Evolutionary conservation across 176 grass and related monocot species (phyloP).

Genomic region (Oryza coarctata): DNA sequence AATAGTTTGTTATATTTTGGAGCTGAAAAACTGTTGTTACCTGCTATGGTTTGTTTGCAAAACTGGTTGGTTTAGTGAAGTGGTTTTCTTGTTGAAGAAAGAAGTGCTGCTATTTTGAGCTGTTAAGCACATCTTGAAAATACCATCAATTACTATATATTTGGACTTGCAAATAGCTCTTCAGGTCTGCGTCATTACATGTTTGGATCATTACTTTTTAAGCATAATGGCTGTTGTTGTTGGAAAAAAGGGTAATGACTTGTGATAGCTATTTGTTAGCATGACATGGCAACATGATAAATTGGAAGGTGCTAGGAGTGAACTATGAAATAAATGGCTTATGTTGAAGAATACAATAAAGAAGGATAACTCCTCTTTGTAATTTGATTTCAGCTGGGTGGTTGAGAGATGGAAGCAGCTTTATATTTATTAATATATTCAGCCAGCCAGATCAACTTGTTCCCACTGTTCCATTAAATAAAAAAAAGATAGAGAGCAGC

Average conservation of each 20-base stretch:
- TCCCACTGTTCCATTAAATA: no score
- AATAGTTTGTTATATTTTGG: neutral
- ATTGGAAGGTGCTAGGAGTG: neutral
- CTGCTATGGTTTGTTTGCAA: neutral
- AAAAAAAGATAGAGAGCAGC: neutral
- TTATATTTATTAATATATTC: neutral
- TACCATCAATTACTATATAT: neutral
- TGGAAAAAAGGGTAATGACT: neutral
- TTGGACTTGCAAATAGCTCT: neutral
- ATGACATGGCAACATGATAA: neutral
- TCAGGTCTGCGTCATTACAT: neutral
- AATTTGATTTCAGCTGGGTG: constrained; percentile 9
- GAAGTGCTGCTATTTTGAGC: neutral
- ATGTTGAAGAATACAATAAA: neutral
- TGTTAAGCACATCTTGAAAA: neutral
- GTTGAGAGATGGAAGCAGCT: neutral
- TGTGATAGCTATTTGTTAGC: neutral
- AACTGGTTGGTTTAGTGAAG: neutral
- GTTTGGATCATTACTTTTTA: neutral
- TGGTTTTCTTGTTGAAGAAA: no score
- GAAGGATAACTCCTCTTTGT: neutral
- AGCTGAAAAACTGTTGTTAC: neutral
- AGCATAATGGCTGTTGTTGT: neutral
- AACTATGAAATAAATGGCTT: neutral
- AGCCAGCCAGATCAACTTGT: neutral